Base-by-base conservation (phyloP, 306 rosid genomes). In the Castanopsis chinensis region DNA sequence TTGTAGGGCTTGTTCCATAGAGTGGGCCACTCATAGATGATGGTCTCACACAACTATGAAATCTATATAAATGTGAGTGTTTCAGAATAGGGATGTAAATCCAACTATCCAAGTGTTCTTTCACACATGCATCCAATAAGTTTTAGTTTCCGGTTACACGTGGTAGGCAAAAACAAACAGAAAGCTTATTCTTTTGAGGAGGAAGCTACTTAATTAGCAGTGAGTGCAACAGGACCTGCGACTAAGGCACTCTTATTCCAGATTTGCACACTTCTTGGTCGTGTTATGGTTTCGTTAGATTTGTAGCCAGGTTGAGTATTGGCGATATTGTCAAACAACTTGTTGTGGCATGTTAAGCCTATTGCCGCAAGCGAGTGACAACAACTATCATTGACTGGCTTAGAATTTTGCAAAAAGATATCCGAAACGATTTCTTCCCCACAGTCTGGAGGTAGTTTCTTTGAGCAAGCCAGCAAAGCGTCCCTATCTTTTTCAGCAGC, bases 201-300 rank as follows among this genome's bases (percentile, higher is more conserved):
- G 6, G 23, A 4, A 19, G 74, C 45, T 7, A 37, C 45, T 37
- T 37, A 37, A 7, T 56, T 1, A 25, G 27, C 27, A 43, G 81
- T 18, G 9, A 49, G 27, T 56, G 67, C 17, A 8, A 6, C 33
- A 45, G 18, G 3, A 15, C 18, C 5, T 6, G 15, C 30, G 1
- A 15, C 41, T 12, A 15, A 9, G 27, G 3, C 81, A 78, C 81
- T 69, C 7, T 58, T 45, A 32, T 58, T 70, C 76, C 81, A 78
- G 6, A 78, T 57, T 45, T 56, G 58, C 20, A 13, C 25, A 59
- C 76, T 58, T 56, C 14, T 78, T 1, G 63, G 9, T 37, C 58
- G 32, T 23, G 51, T 68, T 41, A 35, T 11, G 1, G 71, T 56
- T 19, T 56, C 51, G 19, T 17, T 56, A 1, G 14, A 9, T 37